These are phyloP conservation scores for Sphenostylis stenocarpa DNA, from an alignment of 306 rosid genomes.

Conservation along the genomic window DNA sequence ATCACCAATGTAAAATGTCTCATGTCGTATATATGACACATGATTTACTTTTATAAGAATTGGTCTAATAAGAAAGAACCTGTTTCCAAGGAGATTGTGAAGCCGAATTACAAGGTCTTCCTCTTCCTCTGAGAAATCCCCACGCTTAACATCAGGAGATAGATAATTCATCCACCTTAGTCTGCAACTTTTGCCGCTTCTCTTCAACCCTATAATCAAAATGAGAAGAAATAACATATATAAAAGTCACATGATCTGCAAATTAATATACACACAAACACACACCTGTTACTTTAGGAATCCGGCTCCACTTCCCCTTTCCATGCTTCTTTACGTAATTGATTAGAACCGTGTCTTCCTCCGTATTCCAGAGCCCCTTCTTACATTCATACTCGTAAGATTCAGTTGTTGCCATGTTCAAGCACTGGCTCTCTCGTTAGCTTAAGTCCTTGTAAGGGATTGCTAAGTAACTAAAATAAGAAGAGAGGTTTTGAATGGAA, in stretches of 20 bases:
- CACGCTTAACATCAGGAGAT: constrained; percentile 56
- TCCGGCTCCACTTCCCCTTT: constrained; percentile 64
- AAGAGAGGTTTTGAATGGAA: background rate
- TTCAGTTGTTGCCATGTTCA: background rate
- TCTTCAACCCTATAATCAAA: constrained; percentile 49
- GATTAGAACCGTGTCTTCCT: constrained; percentile 27
- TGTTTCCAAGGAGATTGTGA: constrained; percentile 64
- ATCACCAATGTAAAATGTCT: too few relatives aligned
- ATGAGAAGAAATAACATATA: background rate
- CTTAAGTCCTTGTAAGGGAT: too few relatives aligned
- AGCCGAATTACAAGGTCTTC: constrained; percentile 65
- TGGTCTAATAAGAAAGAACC: constrained; percentile 27
- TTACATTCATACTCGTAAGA: background rate
- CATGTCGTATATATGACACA: too few relatives aligned
- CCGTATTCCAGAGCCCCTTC: background rate
- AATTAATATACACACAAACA: too few relatives aligned
- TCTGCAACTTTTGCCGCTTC: constrained; percentile 68
- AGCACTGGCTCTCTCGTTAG: background rate
- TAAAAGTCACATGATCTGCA: background rate
- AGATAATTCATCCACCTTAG: constrained; percentile 67
- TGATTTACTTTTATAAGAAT: background rate
- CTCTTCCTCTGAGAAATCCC: constrained; percentile 61
- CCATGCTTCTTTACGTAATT: constrained; percentile 50
- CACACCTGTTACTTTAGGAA: constrained; percentile 45
- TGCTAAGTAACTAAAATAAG: background rate